phyloP scores from a whole-genome alignment of 1,284 basidiomycete species.

The Cryptococcus wingfieldii region DNA sequence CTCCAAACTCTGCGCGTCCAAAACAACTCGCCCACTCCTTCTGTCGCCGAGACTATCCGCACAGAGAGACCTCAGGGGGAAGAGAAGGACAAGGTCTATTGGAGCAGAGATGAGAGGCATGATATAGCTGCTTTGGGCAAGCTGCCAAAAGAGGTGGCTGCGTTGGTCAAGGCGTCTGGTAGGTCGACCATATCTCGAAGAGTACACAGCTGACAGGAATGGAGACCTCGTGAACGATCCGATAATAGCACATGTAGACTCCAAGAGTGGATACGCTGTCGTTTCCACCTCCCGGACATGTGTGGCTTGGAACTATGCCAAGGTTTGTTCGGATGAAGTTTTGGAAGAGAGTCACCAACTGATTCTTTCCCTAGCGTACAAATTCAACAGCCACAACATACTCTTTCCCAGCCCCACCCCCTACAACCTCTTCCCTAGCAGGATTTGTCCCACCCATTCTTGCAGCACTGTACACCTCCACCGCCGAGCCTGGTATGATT shows the following conservation, averaged over 20 bases:
- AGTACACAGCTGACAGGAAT: background rate
- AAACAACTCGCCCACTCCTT: constrained; percentile 20
- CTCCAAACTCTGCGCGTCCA: background rate
- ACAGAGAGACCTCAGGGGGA: constrained; percentile 13
- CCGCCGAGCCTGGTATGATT: constrained; percentile 49
- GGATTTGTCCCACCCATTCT: constrained; percentile 25
- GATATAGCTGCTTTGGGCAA: constrained; percentile 24
- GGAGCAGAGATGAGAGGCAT: constrained; percentile 36
- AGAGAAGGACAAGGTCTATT: constrained; percentile 24
- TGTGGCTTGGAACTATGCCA: constrained; percentile 50
- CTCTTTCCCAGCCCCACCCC: constrained; percentile 37
- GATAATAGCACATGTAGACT: constrained; percentile 42
- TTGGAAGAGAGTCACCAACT: background rate
- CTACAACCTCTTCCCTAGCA: constrained; percentile 18
- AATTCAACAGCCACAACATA: constrained; percentile 41
- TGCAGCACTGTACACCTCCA: constrained; percentile 31
- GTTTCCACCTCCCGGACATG: constrained; percentile 38
- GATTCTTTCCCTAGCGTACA: constrained; percentile 24
- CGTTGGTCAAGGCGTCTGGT: constrained; percentile 27
- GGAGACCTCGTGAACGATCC: constrained; percentile 44
- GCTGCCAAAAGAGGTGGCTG: constrained; percentile 36
- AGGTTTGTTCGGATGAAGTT: constrained; percentile 20
- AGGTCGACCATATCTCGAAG: background rate
- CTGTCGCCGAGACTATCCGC: constrained; percentile 25
- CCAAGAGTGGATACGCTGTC: constrained; percentile 46